Conservation (phyloP, 495 filamentous ascomycete genomes). For the Lasiosphaeria hispida region DNA sequence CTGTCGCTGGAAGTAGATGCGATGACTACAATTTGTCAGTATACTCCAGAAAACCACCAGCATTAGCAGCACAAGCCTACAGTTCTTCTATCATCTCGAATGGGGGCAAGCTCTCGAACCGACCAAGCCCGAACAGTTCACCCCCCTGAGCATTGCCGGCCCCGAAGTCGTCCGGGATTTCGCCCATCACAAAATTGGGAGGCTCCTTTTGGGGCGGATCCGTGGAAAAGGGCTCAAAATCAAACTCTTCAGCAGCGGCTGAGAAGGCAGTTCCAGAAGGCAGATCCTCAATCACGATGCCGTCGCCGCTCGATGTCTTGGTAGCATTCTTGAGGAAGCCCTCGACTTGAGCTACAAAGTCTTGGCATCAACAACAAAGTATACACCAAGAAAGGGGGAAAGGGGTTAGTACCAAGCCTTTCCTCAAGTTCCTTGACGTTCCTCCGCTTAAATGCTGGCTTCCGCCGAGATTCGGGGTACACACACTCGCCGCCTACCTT, state of each 20-base stretch:
- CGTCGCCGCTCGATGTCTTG: background rate
- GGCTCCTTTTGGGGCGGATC: background rate
- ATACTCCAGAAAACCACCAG: background rate
- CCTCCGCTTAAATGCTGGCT: constrained; percentile 82
- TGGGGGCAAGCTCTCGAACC: constrained; percentile 44
- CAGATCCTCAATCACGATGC: background rate
- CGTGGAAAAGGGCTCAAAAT: background rate
- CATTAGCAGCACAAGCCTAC: constrained; percentile 25
- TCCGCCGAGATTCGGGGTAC: constrained; percentile 81
- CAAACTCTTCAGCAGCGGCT: background rate
- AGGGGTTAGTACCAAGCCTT: constrained; percentile 57
- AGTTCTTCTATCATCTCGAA: constrained; percentile 48
- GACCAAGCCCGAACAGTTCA: constrained; percentile 40
- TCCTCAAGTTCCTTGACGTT: constrained; percentile 87
- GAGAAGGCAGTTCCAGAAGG: background rate
- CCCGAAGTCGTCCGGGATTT: background rate
- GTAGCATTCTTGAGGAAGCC: constrained; percentile 39
- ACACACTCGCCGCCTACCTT: constrained; percentile 68
- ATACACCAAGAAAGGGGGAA: background rate
- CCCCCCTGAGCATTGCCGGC: background rate
- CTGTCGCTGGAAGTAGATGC: constrained; percentile 39
- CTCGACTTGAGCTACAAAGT: constrained; percentile 45
- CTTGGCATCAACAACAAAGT: constrained; percentile 3
- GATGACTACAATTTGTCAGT: constrained; percentile 32
- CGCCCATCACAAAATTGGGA: background rate